Evolutionary conservation across 1,284 basidiomycete genomes (phyloP).

Genomic region (Moniliophthora roreri): DNA sequence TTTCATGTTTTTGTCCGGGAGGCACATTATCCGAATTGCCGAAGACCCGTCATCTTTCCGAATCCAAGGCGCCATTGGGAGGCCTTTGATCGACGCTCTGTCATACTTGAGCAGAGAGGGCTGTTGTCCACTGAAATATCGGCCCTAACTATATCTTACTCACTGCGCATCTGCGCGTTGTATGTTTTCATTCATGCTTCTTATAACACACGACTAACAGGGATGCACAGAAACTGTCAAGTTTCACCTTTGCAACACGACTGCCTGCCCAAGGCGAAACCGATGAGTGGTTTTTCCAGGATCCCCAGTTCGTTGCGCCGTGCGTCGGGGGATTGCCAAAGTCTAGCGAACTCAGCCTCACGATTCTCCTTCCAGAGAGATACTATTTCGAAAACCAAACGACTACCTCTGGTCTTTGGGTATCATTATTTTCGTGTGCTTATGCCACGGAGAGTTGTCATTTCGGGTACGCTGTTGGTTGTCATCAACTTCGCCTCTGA

Average conservation of each 20-base stretch:
- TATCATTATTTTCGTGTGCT: conserved; percentile 30
- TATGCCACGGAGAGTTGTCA: conserved; percentile 26
- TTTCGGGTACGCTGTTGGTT: conserved; percentile 20
- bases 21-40: conserved; percentile 38
- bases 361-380: conserved; percentile 33
- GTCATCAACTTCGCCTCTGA: conserved; percentile 2
- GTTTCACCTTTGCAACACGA: conserved; percentile 31
- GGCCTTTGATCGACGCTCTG: conserved; percentile 41
- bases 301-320: conserved; percentile 32
- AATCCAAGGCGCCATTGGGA: conserved; percentile 36
- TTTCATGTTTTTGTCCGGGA: conserved; percentile 40
- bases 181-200: conserved; percentile 21
- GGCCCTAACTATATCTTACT: conserved; percentile 34
- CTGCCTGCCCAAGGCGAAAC: conserved; percentile 20
- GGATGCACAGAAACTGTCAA: conserved; percentile 35
- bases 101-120: conserved; percentile 41
- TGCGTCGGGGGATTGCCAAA: conserved; percentile 18
- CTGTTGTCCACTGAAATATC: conserved; percentile 38
- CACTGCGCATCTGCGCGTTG: conserved; percentile 31
- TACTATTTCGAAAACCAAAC: conserved; percentile 23
- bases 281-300: conserved; percentile 13
- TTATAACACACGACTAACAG: neutral
- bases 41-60: conserved; percentile 24
- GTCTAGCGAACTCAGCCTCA: no score
- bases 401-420: conserved; percentile 42